phyloP scores from a whole-genome alignment of 805 yeast species.

The Zygoascus ofunaensis region DNA sequence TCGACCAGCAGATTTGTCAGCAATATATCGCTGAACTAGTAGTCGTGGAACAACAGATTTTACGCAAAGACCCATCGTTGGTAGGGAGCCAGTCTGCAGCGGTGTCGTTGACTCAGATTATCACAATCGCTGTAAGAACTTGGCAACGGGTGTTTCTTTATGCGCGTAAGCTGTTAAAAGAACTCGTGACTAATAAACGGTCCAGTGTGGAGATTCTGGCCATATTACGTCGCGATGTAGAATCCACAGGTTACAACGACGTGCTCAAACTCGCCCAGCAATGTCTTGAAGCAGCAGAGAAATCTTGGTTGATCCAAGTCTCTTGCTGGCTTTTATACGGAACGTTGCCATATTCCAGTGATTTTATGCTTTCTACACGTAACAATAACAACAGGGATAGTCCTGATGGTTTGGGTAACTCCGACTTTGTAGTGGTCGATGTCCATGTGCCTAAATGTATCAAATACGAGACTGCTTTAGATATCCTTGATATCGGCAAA shows the following conservation, averaged over 20 bases:
- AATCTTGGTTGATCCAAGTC: slow-evolving; percentile 16
- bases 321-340: slow-evolving; percentile 19
- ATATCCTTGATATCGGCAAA: slow-evolving; percentile 13
- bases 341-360: slow-evolving; percentile 10
- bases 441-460: slow-evolving; percentile 7
- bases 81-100: slow-evolving; percentile 13
- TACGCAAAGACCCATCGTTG: slow-evolving; percentile 12
- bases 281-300: slow-evolving; percentile 13
- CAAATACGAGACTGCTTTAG: slow-evolving; percentile 8
- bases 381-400: too few species aligned
- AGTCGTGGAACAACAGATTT: slow-evolving; percentile 13
- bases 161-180: slow-evolving; percentile 9
- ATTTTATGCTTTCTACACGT: slow-evolving; percentile 16
- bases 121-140: slow-evolving; percentile 11
- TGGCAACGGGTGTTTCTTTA: slow-evolving; percentile 17
- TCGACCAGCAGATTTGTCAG: slow-evolving; percentile 3
- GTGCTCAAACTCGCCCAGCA: slow-evolving; percentile 6
- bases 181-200: slow-evolving; percentile 1
- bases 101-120: slow-evolving; percentile 13
- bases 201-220: slow-evolving; percentile 8
- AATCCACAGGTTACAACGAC: slow-evolving; percentile 10
- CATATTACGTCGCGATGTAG: slow-evolving; percentile 9
- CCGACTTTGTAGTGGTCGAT: slow-evolving; percentile 6
- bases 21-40: slow-evolving; percentile 11
- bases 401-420: slow-evolving; percentile 1